phyloP scores from a whole-genome alignment of 768 basidiomycete genomes.

The Rhizopogon vinicolor region DNA sequence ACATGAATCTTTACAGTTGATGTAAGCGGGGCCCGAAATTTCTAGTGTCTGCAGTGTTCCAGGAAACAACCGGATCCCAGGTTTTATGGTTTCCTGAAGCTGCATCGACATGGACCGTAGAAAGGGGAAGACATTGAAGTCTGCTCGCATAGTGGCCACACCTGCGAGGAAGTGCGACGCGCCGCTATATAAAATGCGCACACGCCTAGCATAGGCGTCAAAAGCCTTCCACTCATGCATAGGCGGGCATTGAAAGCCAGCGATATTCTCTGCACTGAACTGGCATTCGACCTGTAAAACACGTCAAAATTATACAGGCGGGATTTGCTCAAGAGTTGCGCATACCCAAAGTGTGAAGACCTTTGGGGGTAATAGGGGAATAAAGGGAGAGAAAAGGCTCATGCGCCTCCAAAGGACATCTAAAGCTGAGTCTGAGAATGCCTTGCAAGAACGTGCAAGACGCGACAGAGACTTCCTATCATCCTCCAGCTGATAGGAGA shows the following conservation, averaged over 20 bases:
- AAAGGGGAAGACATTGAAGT: slow-evolving; percentile 9
- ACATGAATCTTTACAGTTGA: slow-evolving; percentile 7
- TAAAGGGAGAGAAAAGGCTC: slow-evolving; percentile 12
- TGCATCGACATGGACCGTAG: slow-evolving; percentile 8
- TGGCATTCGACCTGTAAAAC: background rate
- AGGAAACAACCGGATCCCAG: slow-evolving; percentile 10
- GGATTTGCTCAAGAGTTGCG: background rate
- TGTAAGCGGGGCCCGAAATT: slow-evolving; percentile 9
- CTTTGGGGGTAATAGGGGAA: slow-evolving; percentile 8
- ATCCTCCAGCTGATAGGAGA: slow-evolving; percentile 9
- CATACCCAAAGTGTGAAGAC: slow-evolving; percentile 12
- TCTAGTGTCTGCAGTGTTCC: slow-evolving; percentile 9
- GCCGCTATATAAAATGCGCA: slow-evolving; percentile 3
- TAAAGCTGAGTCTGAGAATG: slow-evolving; percentile 7
- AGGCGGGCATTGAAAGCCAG: slow-evolving; percentile 9
- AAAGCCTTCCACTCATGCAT: slow-evolving; percentile 10
- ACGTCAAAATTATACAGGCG: background rate
- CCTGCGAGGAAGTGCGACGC: slow-evolving; percentile 12
- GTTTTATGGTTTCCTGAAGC: slow-evolving; percentile 8
- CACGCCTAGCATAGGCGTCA: slow-evolving; percentile 13
- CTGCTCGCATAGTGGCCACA: slow-evolving; percentile 9
- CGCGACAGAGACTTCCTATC: slow-evolving; percentile 5
- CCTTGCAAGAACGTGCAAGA: slow-evolving; percentile 10
- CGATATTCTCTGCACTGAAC: background rate
- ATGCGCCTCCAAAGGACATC: slow-evolving; percentile 17